Conservation (phyloP, 306 rosid genomes). For the Rosa lucieae region DNA sequence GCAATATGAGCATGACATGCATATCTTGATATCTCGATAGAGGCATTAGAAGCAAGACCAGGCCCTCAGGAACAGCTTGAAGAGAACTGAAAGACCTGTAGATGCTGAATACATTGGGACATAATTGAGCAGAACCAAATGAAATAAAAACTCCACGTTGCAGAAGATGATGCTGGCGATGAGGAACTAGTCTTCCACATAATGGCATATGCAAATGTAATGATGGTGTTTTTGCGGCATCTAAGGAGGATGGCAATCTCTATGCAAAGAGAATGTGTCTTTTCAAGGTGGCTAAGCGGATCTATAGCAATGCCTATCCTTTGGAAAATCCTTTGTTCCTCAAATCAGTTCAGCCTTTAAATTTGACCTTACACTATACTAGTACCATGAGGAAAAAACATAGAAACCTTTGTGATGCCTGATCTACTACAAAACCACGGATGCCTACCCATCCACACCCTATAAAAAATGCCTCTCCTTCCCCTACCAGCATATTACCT, state of each 20-base stretch:
- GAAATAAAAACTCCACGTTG: not conserved
- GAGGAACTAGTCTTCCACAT: not conserved
- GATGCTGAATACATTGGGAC: not conserved
- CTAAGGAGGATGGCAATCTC: not conserved
- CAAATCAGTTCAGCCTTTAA: not conserved
- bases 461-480: not conserved
- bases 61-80: not conserved
- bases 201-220: not conserved
- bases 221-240: not conserved
- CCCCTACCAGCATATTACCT: not conserved
- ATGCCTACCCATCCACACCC: not conserved
- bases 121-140: not conserved
- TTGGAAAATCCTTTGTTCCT: not conserved
- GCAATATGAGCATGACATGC: not conserved
- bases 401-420: not conserved
- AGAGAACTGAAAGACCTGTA: not conserved
- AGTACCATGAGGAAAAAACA: not conserved
- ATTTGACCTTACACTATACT: not conserved
- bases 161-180: not conserved
- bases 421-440: not conserved
- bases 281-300: not conserved
- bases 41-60: not conserved
- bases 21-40: not conserved
- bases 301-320: not conserved
- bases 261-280: not conserved